These are phyloP conservation scores for Gomphus bonarii DNA, from an alignment of 1,284 basidiomycete genomes.

Conservation along the genomic window DNA sequence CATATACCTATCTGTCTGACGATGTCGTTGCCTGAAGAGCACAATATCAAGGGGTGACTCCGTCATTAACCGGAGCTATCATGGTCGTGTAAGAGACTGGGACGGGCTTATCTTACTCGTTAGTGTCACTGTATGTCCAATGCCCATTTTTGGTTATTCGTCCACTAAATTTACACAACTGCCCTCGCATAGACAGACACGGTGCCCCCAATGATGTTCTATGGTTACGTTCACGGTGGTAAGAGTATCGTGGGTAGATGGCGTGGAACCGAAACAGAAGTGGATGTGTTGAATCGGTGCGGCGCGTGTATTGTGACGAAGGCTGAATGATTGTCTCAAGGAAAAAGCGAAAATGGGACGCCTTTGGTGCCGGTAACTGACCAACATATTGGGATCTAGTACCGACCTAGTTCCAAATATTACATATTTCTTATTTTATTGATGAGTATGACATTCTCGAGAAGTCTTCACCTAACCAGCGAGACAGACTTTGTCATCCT, in stretches of 20 bases:
- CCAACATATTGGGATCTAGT: no score
- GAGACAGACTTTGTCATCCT: no score
- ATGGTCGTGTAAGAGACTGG: slow-evolving; percentile 38
- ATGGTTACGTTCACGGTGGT: slow-evolving; percentile 55
- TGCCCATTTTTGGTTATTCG: not conserved
- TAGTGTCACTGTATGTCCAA: slow-evolving; percentile 19
- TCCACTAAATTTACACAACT: not conserved
- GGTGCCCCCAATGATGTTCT: slow-evolving; percentile 36
- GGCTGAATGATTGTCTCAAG: not conserved
- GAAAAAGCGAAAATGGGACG: no score
- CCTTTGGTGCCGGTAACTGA: no score
- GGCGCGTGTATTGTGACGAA: slow-evolving; percentile 32
- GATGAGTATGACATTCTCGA: no score
- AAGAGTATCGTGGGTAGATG: slow-evolving; percentile 62
- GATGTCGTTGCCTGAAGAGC: no score
- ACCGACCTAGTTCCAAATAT: no score
- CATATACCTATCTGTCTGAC: no score
- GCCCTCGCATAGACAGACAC: no score
- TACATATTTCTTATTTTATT: no score
- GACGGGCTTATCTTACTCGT: slow-evolving; percentile 37
- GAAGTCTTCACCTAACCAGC: no score
- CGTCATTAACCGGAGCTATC: slow-evolving; percentile 17
- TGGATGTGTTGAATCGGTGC: slow-evolving; percentile 29
- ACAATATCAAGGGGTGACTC: no score
- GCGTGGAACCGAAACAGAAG: slow-evolving; percentile 33